Conservation (phyloP, 2,329 filamentous ascomycete species). For the Alternaria atra region DNA sequence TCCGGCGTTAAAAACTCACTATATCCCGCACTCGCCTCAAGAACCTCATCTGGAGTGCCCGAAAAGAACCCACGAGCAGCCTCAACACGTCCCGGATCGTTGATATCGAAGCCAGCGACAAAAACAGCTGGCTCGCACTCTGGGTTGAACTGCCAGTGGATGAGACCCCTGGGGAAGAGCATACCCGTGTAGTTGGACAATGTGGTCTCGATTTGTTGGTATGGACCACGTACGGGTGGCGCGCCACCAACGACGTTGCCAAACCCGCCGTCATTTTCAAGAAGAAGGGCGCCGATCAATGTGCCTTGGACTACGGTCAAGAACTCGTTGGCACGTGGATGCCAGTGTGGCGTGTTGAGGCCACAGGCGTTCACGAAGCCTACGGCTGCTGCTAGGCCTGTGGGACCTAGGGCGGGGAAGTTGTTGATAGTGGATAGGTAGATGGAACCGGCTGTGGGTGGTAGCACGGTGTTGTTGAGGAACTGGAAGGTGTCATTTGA, state of each 20-base stretch:
- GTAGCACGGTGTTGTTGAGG: slow-evolving; percentile 47
- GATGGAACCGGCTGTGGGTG: slow-evolving; percentile 57
- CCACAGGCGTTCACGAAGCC: slow-evolving; percentile 63
- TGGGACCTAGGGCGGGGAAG: slow-evolving; percentile 66
- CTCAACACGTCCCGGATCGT: slow-evolving; percentile 48
- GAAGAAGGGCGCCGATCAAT: slow-evolving; percentile 49
- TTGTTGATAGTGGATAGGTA: slow-evolving; percentile 64
- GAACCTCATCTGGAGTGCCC: slow-evolving; percentile 27
- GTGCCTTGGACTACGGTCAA: slow-evolving; percentile 50
- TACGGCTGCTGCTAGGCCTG: slow-evolving; percentile 61
- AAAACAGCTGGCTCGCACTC: slow-evolving; percentile 53
- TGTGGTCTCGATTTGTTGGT: slow-evolving; percentile 45
- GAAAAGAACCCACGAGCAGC: slow-evolving; percentile 47
- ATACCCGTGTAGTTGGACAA: slow-evolving; percentile 51
- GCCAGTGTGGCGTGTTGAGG: slow-evolving; percentile 57
- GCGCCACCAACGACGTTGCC: slow-evolving; percentile 29
- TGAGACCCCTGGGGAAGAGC: slow-evolving; percentile 51
- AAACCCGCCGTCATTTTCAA: slow-evolving; percentile 45
- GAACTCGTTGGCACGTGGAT: slow-evolving; percentile 54
- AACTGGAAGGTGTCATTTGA: slow-evolving; percentile 33
- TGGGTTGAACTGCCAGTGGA: slow-evolving; percentile 56
- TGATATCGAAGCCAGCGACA: slow-evolving; percentile 48
- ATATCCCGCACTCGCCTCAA: slow-evolving; percentile 23
- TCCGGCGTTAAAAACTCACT: slow-evolving; percentile 28
- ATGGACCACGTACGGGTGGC: slow-evolving; percentile 26